A percentile compares a stretch with the other conserved stretches of the same genome.
These are phyloP conservation scores for Geranium brycei DNA, from an alignment of 345 rosid species.

Conservation along the genomic window DNA sequence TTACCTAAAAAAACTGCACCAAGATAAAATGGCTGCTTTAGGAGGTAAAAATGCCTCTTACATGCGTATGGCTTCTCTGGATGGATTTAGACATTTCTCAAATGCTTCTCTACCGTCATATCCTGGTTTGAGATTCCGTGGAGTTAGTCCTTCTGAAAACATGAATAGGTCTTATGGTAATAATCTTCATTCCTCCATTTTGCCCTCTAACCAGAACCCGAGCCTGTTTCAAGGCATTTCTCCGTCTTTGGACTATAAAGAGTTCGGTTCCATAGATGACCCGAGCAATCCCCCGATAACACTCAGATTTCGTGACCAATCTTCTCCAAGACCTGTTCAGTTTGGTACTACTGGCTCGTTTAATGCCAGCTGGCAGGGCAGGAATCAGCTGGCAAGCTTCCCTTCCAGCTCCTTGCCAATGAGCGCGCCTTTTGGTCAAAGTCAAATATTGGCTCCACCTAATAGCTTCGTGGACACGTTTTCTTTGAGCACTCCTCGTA, in stretches of 20 bases:
- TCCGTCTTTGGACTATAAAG: conserved; percentile 45
- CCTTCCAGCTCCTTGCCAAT: conserved; percentile 22
- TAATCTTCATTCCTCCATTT: conserved; percentile 34
- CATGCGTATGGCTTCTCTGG: conserved; percentile 41
- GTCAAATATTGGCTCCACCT: conserved; percentile 15
- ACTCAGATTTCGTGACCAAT: conserved; percentile 31
- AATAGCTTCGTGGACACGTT: conserved; percentile 18
- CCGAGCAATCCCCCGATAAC: conserved; percentile 32
- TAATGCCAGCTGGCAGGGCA: conserved; percentile 39
- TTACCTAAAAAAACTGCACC: conserved; percentile 60
- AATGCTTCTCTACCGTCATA: conserved; percentile 40
- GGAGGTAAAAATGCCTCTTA: conserved; percentile 45
- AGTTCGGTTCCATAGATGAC: conserved; percentile 18
- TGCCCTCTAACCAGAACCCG: conserved; percentile 28
- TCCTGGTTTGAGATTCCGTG: conserved; percentile 44
- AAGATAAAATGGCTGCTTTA: conserved; percentile 49
- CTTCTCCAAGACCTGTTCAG: conserved; percentile 20
- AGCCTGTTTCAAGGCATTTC: conserved; percentile 65
- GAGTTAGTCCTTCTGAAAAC: conserved; percentile 37
- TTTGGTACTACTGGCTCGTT: conserved; percentile 11
- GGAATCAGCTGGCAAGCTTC: conserved; percentile 28
- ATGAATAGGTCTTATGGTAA: conserved; percentile 27
- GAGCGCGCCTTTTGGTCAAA: conserved; percentile 21
- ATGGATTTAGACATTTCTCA: conserved; percentile 40
- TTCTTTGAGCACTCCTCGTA: conserved; percentile 17